phyloP scores from a whole-genome alignment of 805 yeast species.

The Blastobotrys parvus region DNA sequence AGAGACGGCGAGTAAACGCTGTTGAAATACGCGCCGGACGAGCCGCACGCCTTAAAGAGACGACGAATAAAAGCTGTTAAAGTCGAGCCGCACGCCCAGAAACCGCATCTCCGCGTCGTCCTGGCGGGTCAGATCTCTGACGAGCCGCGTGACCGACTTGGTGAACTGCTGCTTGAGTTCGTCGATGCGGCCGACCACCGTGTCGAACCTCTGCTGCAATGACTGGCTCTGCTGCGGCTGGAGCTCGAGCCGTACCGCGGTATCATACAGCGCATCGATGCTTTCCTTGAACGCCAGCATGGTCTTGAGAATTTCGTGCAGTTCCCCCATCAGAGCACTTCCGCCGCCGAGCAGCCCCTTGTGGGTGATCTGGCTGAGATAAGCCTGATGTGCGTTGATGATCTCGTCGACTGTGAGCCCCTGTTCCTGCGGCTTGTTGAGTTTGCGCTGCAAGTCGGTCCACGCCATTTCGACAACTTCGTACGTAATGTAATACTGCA shows the following conservation, averaged over 20 bases:
- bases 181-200: conserved; percentile 12
- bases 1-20: too few species aligned
- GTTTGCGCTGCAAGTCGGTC: conserved; percentile 21
- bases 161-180: conserved; percentile 16
- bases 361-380: conserved; percentile 22
- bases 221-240: background rate
- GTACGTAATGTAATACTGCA: conserved; percentile 30
- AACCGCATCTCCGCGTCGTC: conserved; percentile 28
- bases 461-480: conserved; percentile 33
- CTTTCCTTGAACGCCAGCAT: conserved; percentile 21
- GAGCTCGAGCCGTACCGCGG: conserved; percentile 15
- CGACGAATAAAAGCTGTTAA: conserved; percentile 24
- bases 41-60: too few species aligned
- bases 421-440: conserved; percentile 16
- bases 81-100: conserved; percentile 29
- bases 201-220: conserved; percentile 9
- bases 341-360: conserved; percentile 29
- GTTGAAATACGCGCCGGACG: too few species aligned
- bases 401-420: conserved; percentile 29
- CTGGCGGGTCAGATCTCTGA: conserved; percentile 21
- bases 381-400: conserved; percentile 27
- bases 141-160: conserved; percentile 18
- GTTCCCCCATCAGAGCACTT: conserved; percentile 18
- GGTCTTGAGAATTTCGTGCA: conserved; percentile 27
- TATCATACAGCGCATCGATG: conserved; percentile 19